Base-by-base conservation (phyloP, 306 rosid species). In the Prunus campanulata region DNA sequence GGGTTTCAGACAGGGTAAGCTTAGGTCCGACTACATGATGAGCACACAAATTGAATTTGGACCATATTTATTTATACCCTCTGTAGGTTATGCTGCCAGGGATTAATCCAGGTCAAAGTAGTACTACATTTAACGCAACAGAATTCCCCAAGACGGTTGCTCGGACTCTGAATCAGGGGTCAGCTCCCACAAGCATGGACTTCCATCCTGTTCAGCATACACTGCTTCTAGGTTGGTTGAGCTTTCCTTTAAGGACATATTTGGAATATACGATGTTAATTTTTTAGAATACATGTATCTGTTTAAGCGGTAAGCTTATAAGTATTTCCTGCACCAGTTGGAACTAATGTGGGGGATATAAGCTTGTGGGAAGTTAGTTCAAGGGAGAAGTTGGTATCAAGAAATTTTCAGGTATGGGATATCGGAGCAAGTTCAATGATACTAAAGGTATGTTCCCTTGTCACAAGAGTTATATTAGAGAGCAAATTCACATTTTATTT, bases 291-390 rank as follows among this genome's bases (percentile, higher is more conserved):
- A 24, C 63, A 56, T 6, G 42, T 78, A 22, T 50, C 3, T 29
- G 11, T 56, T 52, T 30, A 30, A 56, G 71, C 22, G 4, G 25
- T 78, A 32, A 63, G 66, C 22, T 59, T 63, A 63, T 9, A 16
- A 25, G 27, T 79, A 16, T 51, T 63, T 66, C 54, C 15, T 76
- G 42, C 22, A 44, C 62, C 87, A 92, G 98, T 95, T 76, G 98
- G 98, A 64, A 90, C 95, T 75, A 86, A 79, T 83, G 87, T 83
- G 61, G 98, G 98, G 66, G 97, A 92, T 74, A 88, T 92, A 70
- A 86, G 88, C 59, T 84, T 95, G 87, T 95, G 98, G 98, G 98
- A 95, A 86, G 96, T 90, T 71, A 90, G 96, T 71, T 80, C 96
- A 57, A 83, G 84, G 78, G 97, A 95, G 79, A 87, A 87, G 19